phyloP scores from a whole-genome alignment of 2,329 filamentous ascomycete genomes.

The Botrytis porri region DNA sequence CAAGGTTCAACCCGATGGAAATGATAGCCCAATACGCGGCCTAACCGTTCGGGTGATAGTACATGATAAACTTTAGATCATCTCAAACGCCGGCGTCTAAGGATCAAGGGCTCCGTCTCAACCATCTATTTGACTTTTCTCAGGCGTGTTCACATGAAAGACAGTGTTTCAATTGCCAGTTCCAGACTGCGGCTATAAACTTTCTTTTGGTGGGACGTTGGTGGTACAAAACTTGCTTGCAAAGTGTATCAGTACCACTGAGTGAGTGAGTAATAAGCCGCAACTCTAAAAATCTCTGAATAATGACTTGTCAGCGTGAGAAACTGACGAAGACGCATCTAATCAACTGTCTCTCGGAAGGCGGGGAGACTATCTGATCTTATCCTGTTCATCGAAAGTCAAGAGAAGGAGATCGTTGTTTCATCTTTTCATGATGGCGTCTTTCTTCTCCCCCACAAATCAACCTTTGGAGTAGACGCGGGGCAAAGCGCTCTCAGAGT shows the following conservation, averaged over 20 bases:
- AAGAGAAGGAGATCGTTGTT: constrained; percentile 8
- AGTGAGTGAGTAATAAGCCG: too few relatives aligned
- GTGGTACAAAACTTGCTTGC: background rate
- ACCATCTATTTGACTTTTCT: constrained; percentile 1
- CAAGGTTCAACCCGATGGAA: constrained; percentile 5
- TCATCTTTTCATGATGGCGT: constrained; percentile 13
- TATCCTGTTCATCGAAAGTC: background rate
- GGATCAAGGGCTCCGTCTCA: background rate
- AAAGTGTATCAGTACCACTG: background rate
- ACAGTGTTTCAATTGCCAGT: background rate
- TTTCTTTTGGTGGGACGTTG: constrained; percentile 8
- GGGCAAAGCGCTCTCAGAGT: constrained; percentile 18
- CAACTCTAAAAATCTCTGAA: background rate
- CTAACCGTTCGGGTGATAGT: background rate
- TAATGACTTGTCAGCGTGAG: constrained; percentile 6
- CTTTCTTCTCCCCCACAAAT: constrained; percentile 17
- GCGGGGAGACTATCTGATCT: constrained; percentile 12
- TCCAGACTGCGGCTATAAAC: background rate
- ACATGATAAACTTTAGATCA: constrained; percentile 4
- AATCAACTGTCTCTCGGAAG: background rate
- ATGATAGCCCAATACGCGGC: constrained; percentile 7
- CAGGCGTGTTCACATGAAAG: constrained; percentile 1
- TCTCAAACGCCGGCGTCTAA: constrained; percentile 13
- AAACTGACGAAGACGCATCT: background rate
- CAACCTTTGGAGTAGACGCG: constrained; percentile 17